Evolutionary conservation across 345 rosid species (phyloP).

Genomic region (Psidium friedrichsthalianum): DNA sequence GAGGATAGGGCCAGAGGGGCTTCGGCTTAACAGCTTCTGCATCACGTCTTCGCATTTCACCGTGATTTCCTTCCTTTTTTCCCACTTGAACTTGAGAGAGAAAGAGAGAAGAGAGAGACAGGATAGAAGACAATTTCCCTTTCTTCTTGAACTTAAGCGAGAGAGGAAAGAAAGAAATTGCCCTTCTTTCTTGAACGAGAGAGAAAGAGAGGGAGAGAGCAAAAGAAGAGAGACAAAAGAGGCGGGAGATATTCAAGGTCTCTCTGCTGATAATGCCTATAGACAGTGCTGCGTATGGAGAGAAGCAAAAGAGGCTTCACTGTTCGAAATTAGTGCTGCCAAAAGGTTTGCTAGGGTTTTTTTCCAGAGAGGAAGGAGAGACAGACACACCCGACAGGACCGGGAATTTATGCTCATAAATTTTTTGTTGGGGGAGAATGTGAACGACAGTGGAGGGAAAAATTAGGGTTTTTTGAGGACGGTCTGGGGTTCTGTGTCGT

Average conservation of each 20-base stretch:
- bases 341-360: neutral
- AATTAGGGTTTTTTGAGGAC: neutral
- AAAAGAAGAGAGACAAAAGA: neutral
- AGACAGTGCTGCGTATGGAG: neutral
- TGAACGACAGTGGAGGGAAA: neutral
- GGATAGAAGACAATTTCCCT: neutral
- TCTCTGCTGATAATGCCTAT: neutral
- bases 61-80: neutral
- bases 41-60: constrained; percentile 13
- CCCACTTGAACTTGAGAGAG: neutral
- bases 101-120: neutral
- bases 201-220: neutral
- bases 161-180: too few species aligned
- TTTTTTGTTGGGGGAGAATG: neutral
- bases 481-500: neutral
- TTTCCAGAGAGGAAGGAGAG: neutral
- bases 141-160: neutral
- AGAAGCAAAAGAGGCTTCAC: neutral
- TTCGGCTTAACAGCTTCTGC: constrained; percentile 15
- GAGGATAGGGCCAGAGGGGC: constrained; percentile 8
- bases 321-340: neutral
- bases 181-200: too few species aligned
- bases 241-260: neutral
- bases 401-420: neutral
- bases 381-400: neutral